Evolutionary conservation across 1,139 yeast genomes (phyloP), one percentile per base, ranked within the genome.

Genomic region (Candida albicans): DNA sequence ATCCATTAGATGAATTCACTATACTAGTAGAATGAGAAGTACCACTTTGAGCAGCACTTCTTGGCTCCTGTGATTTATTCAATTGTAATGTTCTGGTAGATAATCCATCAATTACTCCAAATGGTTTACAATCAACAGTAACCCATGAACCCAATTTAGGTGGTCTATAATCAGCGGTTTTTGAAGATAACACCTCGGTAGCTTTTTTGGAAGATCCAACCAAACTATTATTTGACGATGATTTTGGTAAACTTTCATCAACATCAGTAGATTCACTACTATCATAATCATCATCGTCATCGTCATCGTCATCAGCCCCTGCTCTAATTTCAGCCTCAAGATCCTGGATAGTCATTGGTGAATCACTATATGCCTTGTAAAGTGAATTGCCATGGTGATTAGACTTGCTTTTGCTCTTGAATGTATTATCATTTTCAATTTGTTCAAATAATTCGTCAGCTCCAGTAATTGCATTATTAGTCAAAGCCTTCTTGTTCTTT

Each of bases 131-230:
- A 47, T 83, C 87, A 4, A 77, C 61, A 25, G 96, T 87, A 11
- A 84, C 81, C 96, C 98, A 93, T 1, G 96, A 85, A 0, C 97
- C 98, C 46, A 93, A 70, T 24, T 88, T 79, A 1, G 99, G 99
- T 2, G 98, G 97, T 43, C 96, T 71, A 49, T 91, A 82, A 45
- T 91, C 91, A 26, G 87, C 84, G 7, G 86, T 83, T 41, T 90
- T 85, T 1, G 95, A 84, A 8, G 96, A 85, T 15, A 93, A 75
- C 10, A 93, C 89, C 61, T 93, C 98, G 52, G 93, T 90, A 2
- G 93, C 91, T 49, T 87, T 81, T 52, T 85, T 83, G 8, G 89
- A 81, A 1, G 90, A 95, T 30, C 82, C 65, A 36, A 65, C 70
- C 41, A 74, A 73, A 42, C 70, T 73, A 44, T 77, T 72, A 25